phyloP scores from a whole-genome alignment of 495 filamentous ascomycete genomes.

The Cetradonia linearis region DNA sequence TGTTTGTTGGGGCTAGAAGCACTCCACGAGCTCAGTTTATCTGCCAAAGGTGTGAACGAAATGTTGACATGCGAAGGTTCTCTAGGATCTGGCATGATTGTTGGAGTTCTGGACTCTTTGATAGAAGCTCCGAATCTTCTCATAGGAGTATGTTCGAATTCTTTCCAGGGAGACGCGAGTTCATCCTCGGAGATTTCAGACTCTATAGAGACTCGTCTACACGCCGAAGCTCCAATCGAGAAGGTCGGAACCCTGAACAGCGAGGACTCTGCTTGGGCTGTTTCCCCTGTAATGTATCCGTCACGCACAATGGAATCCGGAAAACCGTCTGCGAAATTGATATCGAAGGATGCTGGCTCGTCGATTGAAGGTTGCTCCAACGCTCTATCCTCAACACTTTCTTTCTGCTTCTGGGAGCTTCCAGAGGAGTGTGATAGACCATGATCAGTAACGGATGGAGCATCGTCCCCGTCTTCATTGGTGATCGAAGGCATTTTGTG shows the following conservation, averaged over 20 bases:
- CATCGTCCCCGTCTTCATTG: not conserved
- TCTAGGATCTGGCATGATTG: conserved; percentile 15
- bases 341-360: not conserved
- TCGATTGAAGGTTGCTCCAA: not conserved
- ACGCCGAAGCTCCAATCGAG: conserved; percentile 13
- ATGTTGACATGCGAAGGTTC: conserved; percentile 23
- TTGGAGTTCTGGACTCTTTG: conserved; percentile 26
- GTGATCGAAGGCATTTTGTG: conserved; percentile 11
- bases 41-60: conserved; percentile 47
- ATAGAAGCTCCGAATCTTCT: conserved; percentile 28
- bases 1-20: conserved; percentile 41
- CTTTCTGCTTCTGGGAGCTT: not conserved
- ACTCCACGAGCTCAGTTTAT: conserved; percentile 51
- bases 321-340: conserved; percentile 22
- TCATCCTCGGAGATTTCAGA: conserved; percentile 48
- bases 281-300: conserved; percentile 8
- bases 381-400: not conserved
- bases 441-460: not conserved
- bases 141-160: conserved; percentile 21
- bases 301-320: conserved; percentile 9
- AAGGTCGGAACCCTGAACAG: conserved; percentile 10
- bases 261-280: not conserved
- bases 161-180: conserved; percentile 32
- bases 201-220: conserved; percentile 27
- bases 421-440: not conserved